Evolutionary conservation across 2,329 filamentous ascomycete genomes (phyloP).

Genomic region (Paecilomyces sp.): DNA sequence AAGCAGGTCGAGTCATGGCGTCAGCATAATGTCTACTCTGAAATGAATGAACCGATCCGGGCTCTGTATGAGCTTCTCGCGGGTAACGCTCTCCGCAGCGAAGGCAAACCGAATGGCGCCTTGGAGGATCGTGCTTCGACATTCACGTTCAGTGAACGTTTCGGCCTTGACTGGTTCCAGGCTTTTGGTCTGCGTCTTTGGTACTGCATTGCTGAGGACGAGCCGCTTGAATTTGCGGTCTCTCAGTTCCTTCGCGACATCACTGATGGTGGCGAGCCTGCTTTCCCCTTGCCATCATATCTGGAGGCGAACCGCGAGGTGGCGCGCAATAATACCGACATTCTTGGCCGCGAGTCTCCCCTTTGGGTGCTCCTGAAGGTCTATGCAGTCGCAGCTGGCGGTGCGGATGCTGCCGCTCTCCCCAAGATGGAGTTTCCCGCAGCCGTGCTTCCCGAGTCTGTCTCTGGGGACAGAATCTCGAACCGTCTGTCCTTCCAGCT

Average conservation of each 20-base stretch:
- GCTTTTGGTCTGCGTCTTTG: constrained; percentile 86
- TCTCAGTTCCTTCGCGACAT: constrained; percentile 67
- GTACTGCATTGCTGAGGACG: constrained; percentile 67
- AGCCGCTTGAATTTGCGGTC: constrained; percentile 67
- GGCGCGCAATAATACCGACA: constrained; percentile 55
- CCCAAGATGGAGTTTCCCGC: constrained; percentile 51
- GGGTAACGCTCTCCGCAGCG: constrained; percentile 77
- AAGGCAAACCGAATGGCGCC: constrained; percentile 64
- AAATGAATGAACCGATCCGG: constrained; percentile 77
- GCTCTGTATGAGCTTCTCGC: constrained; percentile 84
- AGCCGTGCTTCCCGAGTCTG: constrained; percentile 67
- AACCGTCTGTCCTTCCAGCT: constrained; percentile 80
- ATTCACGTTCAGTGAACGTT: constrained; percentile 76
- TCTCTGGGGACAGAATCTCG: constrained; percentile 67
- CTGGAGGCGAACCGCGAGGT: constrained; percentile 51
- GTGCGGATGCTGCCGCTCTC: constrained; percentile 25
- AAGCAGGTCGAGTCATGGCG: constrained; percentile 81
- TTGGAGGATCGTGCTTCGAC: constrained; percentile 72
- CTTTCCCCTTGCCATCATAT: constrained; percentile 67
- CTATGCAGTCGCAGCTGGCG: constrained; percentile 49
- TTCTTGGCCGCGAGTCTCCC: constrained; percentile 58
- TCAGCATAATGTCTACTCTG: constrained; percentile 72
- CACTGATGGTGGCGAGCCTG: constrained; percentile 58
- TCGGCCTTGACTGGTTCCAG: constrained; percentile 86
- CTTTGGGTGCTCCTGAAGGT: constrained; percentile 82